A percentile compares a stretch with the other conserved stretches of the same genome.
Evolutionary conservation across 345 rosid genomes (phyloP).

Genomic region (Brassica carinata): DNA sequence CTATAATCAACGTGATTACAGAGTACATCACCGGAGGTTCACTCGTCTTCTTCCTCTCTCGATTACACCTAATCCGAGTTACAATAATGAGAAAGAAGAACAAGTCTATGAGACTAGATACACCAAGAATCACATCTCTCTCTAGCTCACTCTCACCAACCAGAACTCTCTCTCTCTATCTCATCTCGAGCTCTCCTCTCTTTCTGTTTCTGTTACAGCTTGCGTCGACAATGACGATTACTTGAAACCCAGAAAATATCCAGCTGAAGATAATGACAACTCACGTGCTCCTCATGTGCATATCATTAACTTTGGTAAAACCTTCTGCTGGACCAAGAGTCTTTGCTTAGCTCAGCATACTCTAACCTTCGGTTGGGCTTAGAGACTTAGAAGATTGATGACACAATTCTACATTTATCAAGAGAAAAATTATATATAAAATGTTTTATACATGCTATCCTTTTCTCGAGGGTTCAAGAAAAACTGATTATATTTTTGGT

Average conservation of each 20-base stretch:
- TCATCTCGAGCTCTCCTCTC: too few relatives aligned
- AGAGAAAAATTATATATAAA: background rate
- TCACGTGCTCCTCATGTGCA: too few relatives aligned
- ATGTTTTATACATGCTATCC: background rate
- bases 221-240: background rate
- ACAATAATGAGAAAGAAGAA: too few relatives aligned
- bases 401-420: background rate
- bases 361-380: background rate
- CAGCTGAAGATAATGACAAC: background rate
- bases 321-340: background rate
- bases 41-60: too few relatives aligned
- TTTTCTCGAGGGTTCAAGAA: background rate
- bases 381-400: background rate
- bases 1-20: too few relatives aligned
- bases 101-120: too few relatives aligned
- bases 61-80: too few relatives aligned
- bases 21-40: too few relatives aligned
- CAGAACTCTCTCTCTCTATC: background rate
- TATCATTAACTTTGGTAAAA: background rate
- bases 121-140: too few relatives aligned
- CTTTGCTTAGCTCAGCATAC: too few relatives aligned
- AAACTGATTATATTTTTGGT: constrained; percentile 16
- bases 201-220: background rate
- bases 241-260: too few relatives aligned
- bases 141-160: too few relatives aligned